These are phyloP conservation scores for Neoarthrinium moseri DNA, from an alignment of 2,329 filamentous ascomycete genomes.

Conservation along the genomic window DNA sequence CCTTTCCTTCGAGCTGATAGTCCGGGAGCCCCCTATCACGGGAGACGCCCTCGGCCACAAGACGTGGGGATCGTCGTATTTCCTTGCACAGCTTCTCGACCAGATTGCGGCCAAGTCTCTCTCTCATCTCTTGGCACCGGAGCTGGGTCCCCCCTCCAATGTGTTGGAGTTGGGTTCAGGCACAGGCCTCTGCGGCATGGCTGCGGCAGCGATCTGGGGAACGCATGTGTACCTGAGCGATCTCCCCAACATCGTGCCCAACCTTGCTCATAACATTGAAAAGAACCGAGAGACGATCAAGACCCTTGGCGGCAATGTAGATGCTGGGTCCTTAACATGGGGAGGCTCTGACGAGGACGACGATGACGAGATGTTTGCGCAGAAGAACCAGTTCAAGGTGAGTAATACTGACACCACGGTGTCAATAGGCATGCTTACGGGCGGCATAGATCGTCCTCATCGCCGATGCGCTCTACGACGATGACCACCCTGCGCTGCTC, in stretches of 20 bases:
- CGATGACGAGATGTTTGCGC: conserved; percentile 41
- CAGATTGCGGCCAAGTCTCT: conserved; percentile 42
- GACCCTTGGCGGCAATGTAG: conserved; percentile 53
- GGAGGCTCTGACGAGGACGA: conserved; percentile 46
- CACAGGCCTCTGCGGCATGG: conserved; percentile 86
- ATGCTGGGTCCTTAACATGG: conserved; percentile 74
- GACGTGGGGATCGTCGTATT: conserved; percentile 90
- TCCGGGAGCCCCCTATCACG: conserved; percentile 85
- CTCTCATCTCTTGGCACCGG: conserved; percentile 40
- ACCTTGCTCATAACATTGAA: conserved; percentile 71
- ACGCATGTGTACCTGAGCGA: conserved; percentile 75
- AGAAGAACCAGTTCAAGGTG: conserved; percentile 51
- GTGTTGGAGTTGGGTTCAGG: conserved; percentile 84
- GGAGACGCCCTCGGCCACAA: conserved; percentile 89
- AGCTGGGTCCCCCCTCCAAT: conserved; percentile 21
- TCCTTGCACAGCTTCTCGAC: conserved; percentile 73
- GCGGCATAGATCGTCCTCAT: conserved; percentile 72
- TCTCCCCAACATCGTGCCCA: conserved; percentile 77
- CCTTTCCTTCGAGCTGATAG: conserved; percentile 60
- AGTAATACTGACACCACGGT: conserved; percentile 15
- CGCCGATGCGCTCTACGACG: conserved; percentile 85
- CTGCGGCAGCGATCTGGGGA: conserved; percentile 72
- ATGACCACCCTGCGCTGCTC: conserved; percentile 75
- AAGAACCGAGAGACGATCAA: conserved; percentile 60
- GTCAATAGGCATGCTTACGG: too few relatives aligned